These are phyloP conservation scores for Bromus sterilis DNA, from an alignment of 176 grass and related monocot species.

Conservation along the genomic window DNA sequence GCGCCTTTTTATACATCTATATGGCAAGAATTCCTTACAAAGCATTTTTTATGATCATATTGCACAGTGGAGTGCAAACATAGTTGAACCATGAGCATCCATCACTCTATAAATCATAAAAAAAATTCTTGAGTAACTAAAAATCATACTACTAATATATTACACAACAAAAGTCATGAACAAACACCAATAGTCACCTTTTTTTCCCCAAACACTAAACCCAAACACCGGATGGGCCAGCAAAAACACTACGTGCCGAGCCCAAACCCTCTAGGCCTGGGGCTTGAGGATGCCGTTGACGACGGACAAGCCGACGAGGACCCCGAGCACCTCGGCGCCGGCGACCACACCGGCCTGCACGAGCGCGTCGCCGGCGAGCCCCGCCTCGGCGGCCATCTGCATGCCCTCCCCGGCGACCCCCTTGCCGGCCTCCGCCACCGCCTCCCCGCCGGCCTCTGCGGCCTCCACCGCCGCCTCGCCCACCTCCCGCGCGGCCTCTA, in stretches of 20 bases:
- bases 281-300: slow-evolving; percentile 73
- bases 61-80: not conserved
- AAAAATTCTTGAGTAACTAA: too few species aligned
- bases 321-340: slow-evolving; percentile 71
- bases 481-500: slow-evolving; percentile 37
- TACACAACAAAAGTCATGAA: not conserved
- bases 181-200: not conserved
- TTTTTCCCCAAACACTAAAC: not conserved
- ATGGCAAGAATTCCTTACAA: not conserved
- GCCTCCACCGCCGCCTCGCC: slow-evolving; percentile 52
- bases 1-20: not conserved
- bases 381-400: slow-evolving; percentile 28
- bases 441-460: slow-evolving; percentile 37
- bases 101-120: slow-evolving; percentile 1
- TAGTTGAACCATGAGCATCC: not conserved
- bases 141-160: not conserved
- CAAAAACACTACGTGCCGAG: not conserved
- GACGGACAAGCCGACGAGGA: slow-evolving; percentile 62
- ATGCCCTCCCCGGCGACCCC: slow-evolving; percentile 36
- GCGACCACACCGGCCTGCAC: slow-evolving; percentile 76
- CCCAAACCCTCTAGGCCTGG: slow-evolving; percentile 28
- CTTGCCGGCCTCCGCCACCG: slow-evolving; percentile 25
- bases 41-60: not conserved
- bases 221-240: not conserved
- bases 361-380: slow-evolving; percentile 52